Base-by-base conservation (phyloP, 345 rosid species). In the Aquilaria malaccensis region DNA sequence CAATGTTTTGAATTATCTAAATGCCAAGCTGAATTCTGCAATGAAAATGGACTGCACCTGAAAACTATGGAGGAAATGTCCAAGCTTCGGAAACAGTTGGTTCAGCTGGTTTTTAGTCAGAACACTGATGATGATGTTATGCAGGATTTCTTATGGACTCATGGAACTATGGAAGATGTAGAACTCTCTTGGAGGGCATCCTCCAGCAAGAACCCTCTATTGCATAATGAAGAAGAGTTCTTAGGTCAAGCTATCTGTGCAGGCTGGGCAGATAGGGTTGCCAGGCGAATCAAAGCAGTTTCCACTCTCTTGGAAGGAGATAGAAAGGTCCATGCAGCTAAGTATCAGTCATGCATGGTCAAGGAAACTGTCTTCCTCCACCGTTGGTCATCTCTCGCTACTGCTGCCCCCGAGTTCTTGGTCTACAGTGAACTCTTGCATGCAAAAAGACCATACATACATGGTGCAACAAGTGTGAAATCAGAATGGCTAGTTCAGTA, bases 241-340 rank as follows among this genome's bases (percentile, higher is more conserved):
- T 52, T 92, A 60, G 81, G 91, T 41, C 83, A 79, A 76, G 96
- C 89, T 65, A 81, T 92, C 50, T 85, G 89, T 55, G 97, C 97
- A n/a, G 98, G 97, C 33, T 93, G 95, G 98, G 96, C 84, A 11
- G 94, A 93, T 67, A 84, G 96, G 71, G 91, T 92, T 60, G 97
- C 98, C 33, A 84, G 74, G 74, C 75, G 83, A 46, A 50, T 74
- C 37, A 70, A 86, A 70, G 69, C 64, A 11, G 61, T 48, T 56
- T 66, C 80, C 22, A 62, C 59, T 52, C 56, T 62, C 15, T 64
- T 68, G 10, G 77, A 71, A 55, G 78, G 61, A 55, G 78, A 79
- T 33, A 61, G 79, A 55, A 88, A 81, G 67, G 82, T 74, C 3
- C 71, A 52, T 60, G 75, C 90, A 3, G 74, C 71, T 14, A 74